A percentile compares a stretch with the other conserved stretches of the same genome.
These are phyloP conservation scores for Pochonia chlamydosporia DNA, from an alignment of 2,329 filamentous ascomycete genomes.

Conservation along the genomic window DNA sequence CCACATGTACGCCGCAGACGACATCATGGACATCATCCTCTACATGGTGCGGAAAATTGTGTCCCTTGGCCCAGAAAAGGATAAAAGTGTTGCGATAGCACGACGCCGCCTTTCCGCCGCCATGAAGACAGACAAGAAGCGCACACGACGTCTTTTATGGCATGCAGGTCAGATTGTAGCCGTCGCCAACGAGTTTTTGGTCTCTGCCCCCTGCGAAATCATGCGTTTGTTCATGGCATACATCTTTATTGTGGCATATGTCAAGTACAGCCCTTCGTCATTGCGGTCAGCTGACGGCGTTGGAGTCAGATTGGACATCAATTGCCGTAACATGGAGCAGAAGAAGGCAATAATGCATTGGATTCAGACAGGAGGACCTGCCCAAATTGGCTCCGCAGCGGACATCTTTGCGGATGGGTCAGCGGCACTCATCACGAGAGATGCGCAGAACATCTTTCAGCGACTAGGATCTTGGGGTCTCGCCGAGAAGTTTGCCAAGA, in stretches of 20 bases:
- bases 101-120: slow-evolving; percentile 7
- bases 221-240: slow-evolving; percentile 27
- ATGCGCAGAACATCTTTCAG: slow-evolving; percentile 19
- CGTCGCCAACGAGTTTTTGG: slow-evolving; percentile 20
- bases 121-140: slow-evolving; percentile 14
- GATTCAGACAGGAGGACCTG: slow-evolving; percentile 15
- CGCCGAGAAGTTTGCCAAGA: slow-evolving; percentile 23
- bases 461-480: slow-evolving; percentile 19
- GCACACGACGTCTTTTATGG: slow-evolving; percentile 18
- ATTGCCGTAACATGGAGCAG: slow-evolving; percentile 8
- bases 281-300: neutral
- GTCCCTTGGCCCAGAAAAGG: slow-evolving; percentile 9
- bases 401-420: slow-evolving; percentile 15
- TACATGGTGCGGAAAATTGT: slow-evolving; percentile 19
- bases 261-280: slow-evolving; percentile 14
- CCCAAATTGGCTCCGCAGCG: slow-evolving; percentile 16
- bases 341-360: slow-evolving; percentile 13
- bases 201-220: slow-evolving; percentile 24
- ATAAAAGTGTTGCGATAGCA: slow-evolving; percentile 17
- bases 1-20: slow-evolving; percentile 19
- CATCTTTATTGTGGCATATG: slow-evolving; percentile 20
- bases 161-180: slow-evolving; percentile 25
- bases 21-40: slow-evolving; percentile 21
- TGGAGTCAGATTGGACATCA: slow-evolving; percentile 15
- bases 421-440: slow-evolving; percentile 15